Conservation (phyloP, 1,139 yeast genomes). For the Yarrowia galli region DNA sequence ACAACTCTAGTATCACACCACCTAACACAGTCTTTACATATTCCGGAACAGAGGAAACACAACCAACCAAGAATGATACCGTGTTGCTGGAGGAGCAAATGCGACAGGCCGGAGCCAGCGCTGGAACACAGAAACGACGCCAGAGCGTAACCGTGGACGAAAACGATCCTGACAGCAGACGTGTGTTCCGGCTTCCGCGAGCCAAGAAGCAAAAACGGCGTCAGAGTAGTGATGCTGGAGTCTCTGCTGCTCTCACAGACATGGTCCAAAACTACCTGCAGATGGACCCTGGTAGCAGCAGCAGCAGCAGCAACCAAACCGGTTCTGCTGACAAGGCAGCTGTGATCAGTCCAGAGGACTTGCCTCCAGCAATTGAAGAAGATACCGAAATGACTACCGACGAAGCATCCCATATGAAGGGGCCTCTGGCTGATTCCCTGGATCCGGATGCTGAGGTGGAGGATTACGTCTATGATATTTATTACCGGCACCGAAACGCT, state of each 20-base stretch:
- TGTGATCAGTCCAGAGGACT: conserved; percentile 3
- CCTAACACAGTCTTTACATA: conserved; percentile 59
- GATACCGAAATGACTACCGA: conserved; percentile 36
- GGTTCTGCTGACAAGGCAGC: too few relatives aligned
- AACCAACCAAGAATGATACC: conserved; percentile 43
- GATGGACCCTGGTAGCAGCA: conserved; percentile 42
- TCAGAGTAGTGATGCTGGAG: conserved; percentile 54
- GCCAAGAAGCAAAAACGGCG: conserved; percentile 36
- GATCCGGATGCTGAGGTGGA: conserved; percentile 53
- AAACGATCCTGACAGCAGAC: conserved; percentile 40
- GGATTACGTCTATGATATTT: conserved; percentile 91
- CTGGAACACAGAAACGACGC: conserved; percentile 43
- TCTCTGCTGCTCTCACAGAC: conserved; percentile 69
- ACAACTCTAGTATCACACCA: too few relatives aligned
- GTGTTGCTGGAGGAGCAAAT: conserved; percentile 44
- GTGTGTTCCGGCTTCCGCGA: conserved; percentile 43
- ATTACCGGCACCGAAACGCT: conserved; percentile 61
- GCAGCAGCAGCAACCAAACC: conserved; percentile 6
- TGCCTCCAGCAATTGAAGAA: conserved; percentile 38
- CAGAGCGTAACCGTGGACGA: conserved; percentile 38
- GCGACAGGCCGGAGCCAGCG: background rate
- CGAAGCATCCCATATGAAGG: conserved; percentile 36
- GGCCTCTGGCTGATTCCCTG: conserved; percentile 10
- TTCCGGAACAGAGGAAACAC: conserved; percentile 66
- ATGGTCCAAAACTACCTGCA: conserved; percentile 68